Conservation (phyloP, 164 flowering plant genomes). For the Kalanchoe fedtschenkoi region DNA sequence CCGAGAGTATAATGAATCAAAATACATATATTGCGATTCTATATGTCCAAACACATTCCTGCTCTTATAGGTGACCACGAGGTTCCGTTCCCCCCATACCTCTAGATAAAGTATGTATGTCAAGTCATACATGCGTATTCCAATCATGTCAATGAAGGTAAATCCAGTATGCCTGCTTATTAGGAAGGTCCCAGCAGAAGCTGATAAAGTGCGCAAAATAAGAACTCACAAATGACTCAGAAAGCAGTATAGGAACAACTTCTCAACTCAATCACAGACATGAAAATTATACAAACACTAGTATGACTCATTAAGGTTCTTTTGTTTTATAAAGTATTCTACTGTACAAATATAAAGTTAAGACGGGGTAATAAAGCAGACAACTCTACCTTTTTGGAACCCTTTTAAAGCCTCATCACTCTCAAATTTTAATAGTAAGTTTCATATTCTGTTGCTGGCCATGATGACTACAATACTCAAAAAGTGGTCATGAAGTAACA, state of each 20-base stretch:
- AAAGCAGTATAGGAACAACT: neutral
- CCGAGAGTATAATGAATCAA: too few relatives aligned
- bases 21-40: too few relatives aligned
- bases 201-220: neutral
- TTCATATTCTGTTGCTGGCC: neutral
- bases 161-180: neutral
- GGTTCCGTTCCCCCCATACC: neutral
- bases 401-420: neutral
- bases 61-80: too few relatives aligned
- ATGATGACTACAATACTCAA: neutral
- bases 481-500: neutral
- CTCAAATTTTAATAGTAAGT: neutral
- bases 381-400: neutral
- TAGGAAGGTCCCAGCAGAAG: neutral
- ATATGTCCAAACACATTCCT: too few relatives aligned
- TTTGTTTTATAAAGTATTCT: neutral
- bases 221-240: neutral
- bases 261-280: neutral
- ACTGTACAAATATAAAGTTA: neutral
- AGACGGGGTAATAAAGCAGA: neutral
- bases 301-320: neutral
- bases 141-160: neutral
- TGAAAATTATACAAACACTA: neutral
- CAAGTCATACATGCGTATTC: neutral
- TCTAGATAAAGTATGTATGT: neutral